Evolutionary conservation across 768 basidiomycete species (phyloP), one percentile per base, ranked within the genome.

Genomic region (Amanita pseudoporphyria): DNA sequence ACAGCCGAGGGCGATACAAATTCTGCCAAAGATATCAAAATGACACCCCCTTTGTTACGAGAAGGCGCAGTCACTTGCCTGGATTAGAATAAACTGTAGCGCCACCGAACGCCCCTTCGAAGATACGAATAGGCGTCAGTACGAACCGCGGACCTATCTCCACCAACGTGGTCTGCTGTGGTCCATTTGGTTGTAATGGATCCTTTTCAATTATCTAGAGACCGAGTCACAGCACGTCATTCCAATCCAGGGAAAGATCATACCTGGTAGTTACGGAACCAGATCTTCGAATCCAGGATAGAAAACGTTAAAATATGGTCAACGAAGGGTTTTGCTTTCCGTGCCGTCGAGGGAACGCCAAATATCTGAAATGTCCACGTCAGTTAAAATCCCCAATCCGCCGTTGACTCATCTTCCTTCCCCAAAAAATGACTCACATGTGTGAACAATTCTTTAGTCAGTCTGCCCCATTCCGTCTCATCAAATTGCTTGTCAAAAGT

Each of bases 251-350:
- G 45, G 19, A 14, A 24, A 37, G 16, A 14, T 61, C 71, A 56
- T 51, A 93, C 91, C 78, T 99, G 96, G 72, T 87, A 99, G 67
- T 98, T 98, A 56, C 96, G 82, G 74, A 98, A 98, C 96, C 96
- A 99, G 56, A 98, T 91, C 65, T 96, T 98, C 60, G 78, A 77
- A 72, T 99, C 96, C 26, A 95, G 77, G 48, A 98, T 74, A 30
- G 95, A 96, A 67, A 99, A 98, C 33, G 92, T 93, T 55, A 98
- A 77, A 62, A 99, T 82, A 61, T 98, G 96, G 68, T 99, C 96
- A 60, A 99, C 81, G 69, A 99, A 99, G 1, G 96, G 96, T 64
- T 99, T 99, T 14, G 91, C 79, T 60, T 81, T 84, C 55, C 95
- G 76, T 6, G 96, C 85, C n/a, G 80, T 78, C 22, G 89, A 81